Evolutionary conservation across 345 rosid species (phyloP).

Genomic region (Laguncularia racemosa): DNA sequence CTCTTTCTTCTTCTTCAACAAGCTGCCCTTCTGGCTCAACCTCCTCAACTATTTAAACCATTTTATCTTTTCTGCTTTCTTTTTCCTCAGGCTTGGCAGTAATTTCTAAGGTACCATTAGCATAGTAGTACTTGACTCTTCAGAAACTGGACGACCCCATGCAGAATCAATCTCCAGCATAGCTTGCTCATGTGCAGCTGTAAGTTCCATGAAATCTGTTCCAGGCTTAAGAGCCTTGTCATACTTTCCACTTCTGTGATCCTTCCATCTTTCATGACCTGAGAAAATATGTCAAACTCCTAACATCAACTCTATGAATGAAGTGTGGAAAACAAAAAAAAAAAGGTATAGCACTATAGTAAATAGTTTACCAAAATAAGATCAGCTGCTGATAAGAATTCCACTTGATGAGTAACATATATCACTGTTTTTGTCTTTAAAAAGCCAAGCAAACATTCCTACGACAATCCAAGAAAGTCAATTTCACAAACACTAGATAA

Average conservation of each 20-base stretch:
- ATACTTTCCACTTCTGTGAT: conserved; percentile 25
- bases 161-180: conserved; percentile 12
- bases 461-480: neutral
- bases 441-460: conserved; percentile 28
- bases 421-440: conserved; percentile 26
- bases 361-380: conserved; percentile 20
- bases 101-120: neutral
- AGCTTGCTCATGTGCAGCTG: conserved; percentile 27
- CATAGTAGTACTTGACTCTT: neutral
- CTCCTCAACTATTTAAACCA: conserved; percentile 3
- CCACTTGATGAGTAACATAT: conserved; percentile 39
- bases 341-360: neutral
- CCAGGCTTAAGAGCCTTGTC: conserved; percentile 19
- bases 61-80: conserved; percentile 1
- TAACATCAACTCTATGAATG: neutral
- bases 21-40: conserved; percentile 16
- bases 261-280: conserved; percentile 34
- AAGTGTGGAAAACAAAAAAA: neutral
- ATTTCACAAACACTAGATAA: neutral
- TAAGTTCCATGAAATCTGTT: conserved; percentile 23
- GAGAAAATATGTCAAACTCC: neutral
- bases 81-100: neutral
- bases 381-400: conserved; percentile 29
- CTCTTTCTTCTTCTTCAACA: conserved; percentile 34
- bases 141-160: neutral